Percentiles rank a stretch among this genome's conserved stretches.
Evolutionary conservation across 2,329 filamentous ascomycete species (phyloP).

Genomic region (Daldinia sp.): DNA sequence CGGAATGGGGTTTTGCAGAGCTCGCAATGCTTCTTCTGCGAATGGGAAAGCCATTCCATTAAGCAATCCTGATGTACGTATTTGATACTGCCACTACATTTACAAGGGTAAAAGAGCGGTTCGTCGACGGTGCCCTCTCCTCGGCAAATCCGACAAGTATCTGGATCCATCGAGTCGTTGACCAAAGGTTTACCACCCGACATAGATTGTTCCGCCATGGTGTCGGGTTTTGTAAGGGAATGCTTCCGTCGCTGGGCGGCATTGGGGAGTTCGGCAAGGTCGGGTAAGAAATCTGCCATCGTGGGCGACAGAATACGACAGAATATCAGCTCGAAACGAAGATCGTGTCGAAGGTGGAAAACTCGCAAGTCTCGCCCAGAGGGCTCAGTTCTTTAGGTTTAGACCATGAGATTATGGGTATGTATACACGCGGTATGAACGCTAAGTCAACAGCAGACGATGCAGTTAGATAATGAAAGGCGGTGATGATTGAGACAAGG

Average conservation of each 20-base stretch:
- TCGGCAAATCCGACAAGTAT: conserved; percentile 97
- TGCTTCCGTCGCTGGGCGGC: conserved; percentile 36
- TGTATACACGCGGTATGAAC: background rate
- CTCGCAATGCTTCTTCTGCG: conserved; percentile 99
- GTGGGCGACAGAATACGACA: conserved; percentile 1
- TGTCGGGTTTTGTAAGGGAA: conserved; percentile 33
- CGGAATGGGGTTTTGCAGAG: conserved; percentile 98
- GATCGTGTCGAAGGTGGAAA: background rate
- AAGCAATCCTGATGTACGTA: conserved; percentile 97
- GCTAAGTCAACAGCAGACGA: background rate
- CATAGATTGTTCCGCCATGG: conserved; percentile 36
- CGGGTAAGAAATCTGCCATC: conserved; percentile 34
- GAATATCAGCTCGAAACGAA: background rate
- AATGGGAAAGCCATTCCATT: conserved; percentile 99
- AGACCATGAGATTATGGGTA: conserved; percentile 36
- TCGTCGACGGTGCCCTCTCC: conserved; percentile 86
- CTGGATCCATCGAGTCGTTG: conserved; percentile 53
- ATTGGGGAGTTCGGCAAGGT: conserved; percentile 40
- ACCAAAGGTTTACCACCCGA: conserved; percentile 17
- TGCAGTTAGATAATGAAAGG: conserved; percentile 2
- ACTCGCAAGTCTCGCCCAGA: conserved; percentile 23
- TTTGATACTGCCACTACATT: conserved; percentile 98
- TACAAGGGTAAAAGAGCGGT: conserved; percentile 96
- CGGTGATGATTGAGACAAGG: conserved; percentile 10
- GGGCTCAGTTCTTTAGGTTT: conserved; percentile 33